A percentile compares a stretch with the other conserved stretches of the same genome.
phyloP scores from a whole-genome alignment of 139 green algal species.

The Closterium sp. region DNA sequence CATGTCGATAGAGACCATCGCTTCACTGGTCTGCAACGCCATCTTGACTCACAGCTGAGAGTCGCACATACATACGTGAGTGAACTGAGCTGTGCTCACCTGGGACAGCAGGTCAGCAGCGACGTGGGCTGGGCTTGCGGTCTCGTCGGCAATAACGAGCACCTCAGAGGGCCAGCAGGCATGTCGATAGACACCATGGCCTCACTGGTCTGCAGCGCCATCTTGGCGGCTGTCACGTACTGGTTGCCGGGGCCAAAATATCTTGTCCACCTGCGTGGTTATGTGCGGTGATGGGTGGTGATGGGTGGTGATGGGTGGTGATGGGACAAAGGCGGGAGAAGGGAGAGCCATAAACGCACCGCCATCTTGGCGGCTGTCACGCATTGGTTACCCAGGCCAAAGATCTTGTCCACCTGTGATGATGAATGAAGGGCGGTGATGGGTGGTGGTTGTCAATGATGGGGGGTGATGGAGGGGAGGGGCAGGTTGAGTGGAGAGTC shows the following conservation, averaged over 20 bases:
- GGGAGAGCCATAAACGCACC: constrained; percentile 56
- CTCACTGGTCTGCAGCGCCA: constrained; percentile 75
- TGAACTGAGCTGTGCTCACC: not conserved
- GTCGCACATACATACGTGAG: not conserved
- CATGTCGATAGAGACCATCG: constrained; percentile 98
- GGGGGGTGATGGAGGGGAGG: no score
- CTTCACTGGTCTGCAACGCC: constrained; percentile 80
- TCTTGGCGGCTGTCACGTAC: constrained; percentile 69
- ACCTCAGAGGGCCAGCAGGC: constrained; percentile 84
- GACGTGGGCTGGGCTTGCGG: constrained; percentile 73
- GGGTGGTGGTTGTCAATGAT: no score
- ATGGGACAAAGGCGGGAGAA: no score
- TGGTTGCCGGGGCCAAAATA: constrained; percentile 64
- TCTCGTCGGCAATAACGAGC: constrained; percentile 89
- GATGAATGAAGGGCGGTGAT: no score
- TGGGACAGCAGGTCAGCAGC: constrained; percentile 94
- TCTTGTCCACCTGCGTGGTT: constrained; percentile 60
- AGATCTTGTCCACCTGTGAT: constrained; percentile 61
- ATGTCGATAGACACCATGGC: constrained; percentile 98
- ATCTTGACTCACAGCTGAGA: constrained; percentile 58
- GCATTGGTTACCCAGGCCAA: constrained; percentile 66
- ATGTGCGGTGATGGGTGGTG: no score
- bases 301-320: no score
- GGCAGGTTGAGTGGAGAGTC: constrained; percentile 57
- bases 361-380: constrained; percentile 74